Evolutionary conservation across 2,329 filamentous ascomycete genomes (phyloP).

Genomic region (Cryphonectria naterciae): DNA sequence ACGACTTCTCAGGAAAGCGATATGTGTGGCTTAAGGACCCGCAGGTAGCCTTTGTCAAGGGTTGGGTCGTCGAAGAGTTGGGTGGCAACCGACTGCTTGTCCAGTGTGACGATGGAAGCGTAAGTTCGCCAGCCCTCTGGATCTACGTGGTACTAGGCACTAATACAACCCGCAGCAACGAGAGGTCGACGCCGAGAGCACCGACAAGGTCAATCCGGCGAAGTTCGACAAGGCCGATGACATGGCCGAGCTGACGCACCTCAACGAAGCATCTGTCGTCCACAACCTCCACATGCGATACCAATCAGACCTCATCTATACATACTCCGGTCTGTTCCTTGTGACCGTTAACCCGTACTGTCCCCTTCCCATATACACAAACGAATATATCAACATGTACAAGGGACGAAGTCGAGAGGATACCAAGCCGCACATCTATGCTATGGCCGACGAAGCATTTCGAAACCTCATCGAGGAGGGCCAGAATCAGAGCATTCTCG

Average conservation of each 20-base stretch:
- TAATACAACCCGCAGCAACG: slow-evolving; percentile 65
- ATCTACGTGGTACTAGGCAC: not conserved
- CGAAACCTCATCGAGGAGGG: slow-evolving; percentile 94
- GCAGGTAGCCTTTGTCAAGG: slow-evolving; percentile 85
- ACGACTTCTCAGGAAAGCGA: slow-evolving; percentile 97
- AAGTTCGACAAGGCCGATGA: slow-evolving; percentile 99
- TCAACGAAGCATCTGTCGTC: slow-evolving; percentile 97
- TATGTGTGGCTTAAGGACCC: slow-evolving; percentile 97
- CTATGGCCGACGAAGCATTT: slow-evolving; percentile 96
- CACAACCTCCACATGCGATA: slow-evolving; percentile 96
- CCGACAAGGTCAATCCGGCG: slow-evolving; percentile 98
- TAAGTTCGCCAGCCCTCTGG: slow-evolving; percentile 48
- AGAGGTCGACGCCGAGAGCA: slow-evolving; percentile 81
- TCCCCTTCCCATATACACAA: slow-evolving; percentile 89
- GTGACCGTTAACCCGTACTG: slow-evolving; percentile 98
- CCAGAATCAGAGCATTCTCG: slow-evolving; percentile 94
- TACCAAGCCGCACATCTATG: slow-evolving; percentile 95
- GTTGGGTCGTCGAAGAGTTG: slow-evolving; percentile 86
- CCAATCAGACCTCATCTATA: slow-evolving; percentile 95
- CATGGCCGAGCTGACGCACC: slow-evolving; percentile 97
- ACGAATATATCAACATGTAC: slow-evolving; percentile 99
- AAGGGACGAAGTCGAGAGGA: slow-evolving; percentile 89
- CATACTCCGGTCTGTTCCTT: slow-evolving; percentile 94
- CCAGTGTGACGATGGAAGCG: slow-evolving; percentile 90
- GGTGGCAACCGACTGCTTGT: slow-evolving; percentile 73